These are phyloP conservation scores for Pycnococcus provasolii DNA, from an alignment of 139 green algal species.

Conservation along the genomic window DNA sequence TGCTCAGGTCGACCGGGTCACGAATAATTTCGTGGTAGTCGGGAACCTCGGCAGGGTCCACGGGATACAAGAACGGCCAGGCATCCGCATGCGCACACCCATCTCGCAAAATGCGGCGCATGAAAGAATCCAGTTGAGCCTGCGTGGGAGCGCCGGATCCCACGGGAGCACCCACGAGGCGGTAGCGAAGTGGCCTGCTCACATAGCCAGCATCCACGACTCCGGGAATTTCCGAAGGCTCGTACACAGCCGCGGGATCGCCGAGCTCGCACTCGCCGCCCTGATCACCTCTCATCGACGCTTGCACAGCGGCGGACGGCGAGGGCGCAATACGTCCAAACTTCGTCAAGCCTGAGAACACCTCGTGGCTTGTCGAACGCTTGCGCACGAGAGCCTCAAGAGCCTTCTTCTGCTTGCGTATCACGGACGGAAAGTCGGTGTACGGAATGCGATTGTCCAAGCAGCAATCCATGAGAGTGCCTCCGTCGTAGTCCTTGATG, in stretches of 20 bases:
- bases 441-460: conserved; percentile 63
- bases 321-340: neutral
- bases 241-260: too few relatives aligned
- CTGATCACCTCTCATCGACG: too few relatives aligned
- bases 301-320: too few relatives aligned
- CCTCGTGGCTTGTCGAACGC: conserved; percentile 66
- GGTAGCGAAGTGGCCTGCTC: too few relatives aligned
- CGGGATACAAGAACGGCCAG: conserved; percentile 76
- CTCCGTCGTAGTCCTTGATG: conserved; percentile 86
- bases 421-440: conserved; percentile 42
- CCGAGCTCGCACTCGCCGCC: too few relatives aligned
- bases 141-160: too few relatives aligned
- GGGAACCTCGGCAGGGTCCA: conserved; percentile 62
- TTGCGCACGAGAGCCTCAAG: conserved; percentile 51
- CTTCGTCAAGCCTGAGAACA: conserved; percentile 24
- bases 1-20: conserved; percentile 60
- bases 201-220: too few relatives aligned
- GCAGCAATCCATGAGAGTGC: conserved; percentile 93
- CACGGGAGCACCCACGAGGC: too few relatives aligned
- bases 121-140: neutral
- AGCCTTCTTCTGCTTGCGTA: conserved; percentile 45
- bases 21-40: conserved; percentile 84
- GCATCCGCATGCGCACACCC: conserved; percentile 47
- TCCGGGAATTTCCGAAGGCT: too few relatives aligned
- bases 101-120: neutral